Percentiles rank a stretch among this genome's conserved stretches.
These are phyloP conservation scores for Phytophthora nicotianae DNA, from an alignment of 352 stramenopile genomes.

Conservation along the genomic window DNA sequence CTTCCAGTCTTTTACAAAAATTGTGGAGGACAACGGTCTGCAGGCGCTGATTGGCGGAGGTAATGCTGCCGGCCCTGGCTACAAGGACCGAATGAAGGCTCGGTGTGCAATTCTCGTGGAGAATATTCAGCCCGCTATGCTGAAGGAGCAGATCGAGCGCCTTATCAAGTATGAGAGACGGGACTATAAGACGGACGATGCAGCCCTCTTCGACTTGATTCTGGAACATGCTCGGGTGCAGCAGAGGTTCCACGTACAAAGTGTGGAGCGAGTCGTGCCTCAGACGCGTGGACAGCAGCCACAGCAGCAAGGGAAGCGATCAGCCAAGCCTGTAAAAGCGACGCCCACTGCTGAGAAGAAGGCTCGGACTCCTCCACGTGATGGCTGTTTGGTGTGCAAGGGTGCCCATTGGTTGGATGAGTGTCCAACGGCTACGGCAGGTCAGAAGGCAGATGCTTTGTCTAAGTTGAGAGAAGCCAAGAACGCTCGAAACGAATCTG, in stretches of 20 bases:
- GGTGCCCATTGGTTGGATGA: conserved; percentile 4
- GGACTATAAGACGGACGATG: conserved; percentile 14
- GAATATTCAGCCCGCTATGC: not conserved
- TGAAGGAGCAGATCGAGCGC: conserved; percentile 1
- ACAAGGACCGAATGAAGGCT: conserved; percentile 8
- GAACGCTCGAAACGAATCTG: not conserved
- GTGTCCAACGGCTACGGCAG: conserved; percentile 1
- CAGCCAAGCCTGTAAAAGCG: too few relatives aligned
- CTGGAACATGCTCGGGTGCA: conserved; percentile 3
- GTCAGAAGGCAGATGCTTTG: conserved; percentile 1
- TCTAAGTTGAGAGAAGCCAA: not conserved
- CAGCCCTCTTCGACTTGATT: conserved; percentile 3
- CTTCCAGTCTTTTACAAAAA: conserved; percentile 16
- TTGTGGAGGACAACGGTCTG: conserved; percentile 10
- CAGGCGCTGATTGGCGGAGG: conserved; percentile 10
- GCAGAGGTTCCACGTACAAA: not conserved
- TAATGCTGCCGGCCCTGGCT: not conserved
- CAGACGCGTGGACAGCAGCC: not conserved
- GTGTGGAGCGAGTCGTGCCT: not conserved
- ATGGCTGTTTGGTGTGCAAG: conserved; percentile 2
- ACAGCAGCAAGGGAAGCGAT: not conserved
- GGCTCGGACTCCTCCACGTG: not conserved
- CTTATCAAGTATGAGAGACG: conserved; percentile 4
- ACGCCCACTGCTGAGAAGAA: not conserved
- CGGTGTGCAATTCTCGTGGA: not conserved